Percentiles rank a stretch among this genome's conserved stretches.
These are phyloP conservation scores for Macrolepiota albuminosa DNA, from an alignment of 768 basidiomycete species.

Conservation along the genomic window DNA sequence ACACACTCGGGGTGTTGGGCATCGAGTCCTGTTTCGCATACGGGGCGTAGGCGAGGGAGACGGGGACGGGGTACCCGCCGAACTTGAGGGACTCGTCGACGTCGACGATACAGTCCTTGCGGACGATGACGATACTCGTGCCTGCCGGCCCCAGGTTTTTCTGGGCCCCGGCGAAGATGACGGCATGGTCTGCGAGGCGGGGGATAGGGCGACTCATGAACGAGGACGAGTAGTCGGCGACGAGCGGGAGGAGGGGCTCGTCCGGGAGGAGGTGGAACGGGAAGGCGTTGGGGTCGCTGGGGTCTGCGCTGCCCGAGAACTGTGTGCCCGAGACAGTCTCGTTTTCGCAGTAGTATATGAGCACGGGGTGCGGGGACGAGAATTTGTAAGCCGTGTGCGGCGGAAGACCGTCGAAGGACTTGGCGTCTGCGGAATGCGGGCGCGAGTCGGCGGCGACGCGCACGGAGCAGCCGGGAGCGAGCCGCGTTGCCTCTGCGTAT, in stretches of 20 bases:
- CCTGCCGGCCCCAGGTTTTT: slow-evolving; percentile 98
- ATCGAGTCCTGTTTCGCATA: slow-evolving; percentile 71
- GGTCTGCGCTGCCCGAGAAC: slow-evolving; percentile 53
- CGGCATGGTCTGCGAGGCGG: slow-evolving; percentile 80
- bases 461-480: slow-evolving; percentile 50
- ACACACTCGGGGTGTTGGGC: slow-evolving; percentile 91
- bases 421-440: slow-evolving; percentile 53
- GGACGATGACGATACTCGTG: slow-evolving; percentile 87
- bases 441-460: slow-evolving; percentile 73
- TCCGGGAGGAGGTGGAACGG: slow-evolving; percentile 73
- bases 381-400: slow-evolving; percentile 68
- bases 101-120: slow-evolving; percentile 91
- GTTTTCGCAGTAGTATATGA: slow-evolving; percentile 99
- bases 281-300: slow-evolving; percentile 55
- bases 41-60: slow-evolving; percentile 78
- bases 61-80: slow-evolving; percentile 72
- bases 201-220: slow-evolving; percentile 96
- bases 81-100: slow-evolving; percentile 73
- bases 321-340: slow-evolving; percentile 97
- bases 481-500: slow-evolving; percentile 71
- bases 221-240: slow-evolving; percentile 93
- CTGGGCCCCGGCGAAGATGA: slow-evolving; percentile 96
- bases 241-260: slow-evolving; percentile 66
- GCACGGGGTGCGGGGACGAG: slow-evolving; percentile 70
- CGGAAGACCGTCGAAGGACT: slow-evolving; percentile 79